These are phyloP conservation scores for Wickerhamiella nectarea DNA, from an alignment of 805 yeast species.

Conservation along the genomic window DNA sequence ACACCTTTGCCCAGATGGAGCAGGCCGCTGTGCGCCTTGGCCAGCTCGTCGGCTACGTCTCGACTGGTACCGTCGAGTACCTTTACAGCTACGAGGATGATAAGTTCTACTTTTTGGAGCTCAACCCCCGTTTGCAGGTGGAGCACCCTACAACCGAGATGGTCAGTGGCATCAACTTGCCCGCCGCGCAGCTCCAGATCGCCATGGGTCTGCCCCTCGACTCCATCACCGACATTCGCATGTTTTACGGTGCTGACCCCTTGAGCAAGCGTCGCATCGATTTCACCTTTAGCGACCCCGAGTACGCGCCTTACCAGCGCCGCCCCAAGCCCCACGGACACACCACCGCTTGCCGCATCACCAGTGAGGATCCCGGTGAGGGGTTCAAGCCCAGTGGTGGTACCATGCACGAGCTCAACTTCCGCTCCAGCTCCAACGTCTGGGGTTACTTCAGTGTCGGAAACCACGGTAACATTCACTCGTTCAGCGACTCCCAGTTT, in stretches of 20 bases:
- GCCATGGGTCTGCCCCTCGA: conserved; percentile 99
- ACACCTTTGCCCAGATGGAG: conserved; percentile 85
- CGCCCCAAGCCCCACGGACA: conserved; percentile 95
- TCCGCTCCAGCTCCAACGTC: conserved; percentile 92
- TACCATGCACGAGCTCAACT: conserved; percentile 86
- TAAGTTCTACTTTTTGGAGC: conserved; percentile 88
- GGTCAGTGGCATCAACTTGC: conserved; percentile 97
- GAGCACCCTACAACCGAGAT: conserved; percentile 99
- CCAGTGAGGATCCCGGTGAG: conserved; percentile 98
- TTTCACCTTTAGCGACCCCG: conserved; percentile 68
- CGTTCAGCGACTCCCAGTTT: conserved; percentile 95
- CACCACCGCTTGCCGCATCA: conserved; percentile 97
- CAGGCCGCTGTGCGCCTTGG: conserved; percentile 96
- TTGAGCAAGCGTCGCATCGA: conserved; percentile 82
- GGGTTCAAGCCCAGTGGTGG: conserved; percentile 99
- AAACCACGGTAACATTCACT: conserved; percentile 92
- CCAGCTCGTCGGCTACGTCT: conserved; percentile 90
- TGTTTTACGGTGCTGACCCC: conserved; percentile 91
- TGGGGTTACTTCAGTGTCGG: conserved; percentile 99
- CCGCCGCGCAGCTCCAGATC: conserved; percentile 96
- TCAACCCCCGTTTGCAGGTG: conserved; percentile 97
- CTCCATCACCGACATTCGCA: conserved; percentile 82
- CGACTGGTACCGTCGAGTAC: conserved; percentile 99
- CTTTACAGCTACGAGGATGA: conserved; percentile 87
- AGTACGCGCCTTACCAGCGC: conserved; percentile 66